Evolutionary conservation across 257 asterid species (phyloP), one percentile per base, ranked within the genome.

Genomic region (Capsicum pubescens): DNA sequence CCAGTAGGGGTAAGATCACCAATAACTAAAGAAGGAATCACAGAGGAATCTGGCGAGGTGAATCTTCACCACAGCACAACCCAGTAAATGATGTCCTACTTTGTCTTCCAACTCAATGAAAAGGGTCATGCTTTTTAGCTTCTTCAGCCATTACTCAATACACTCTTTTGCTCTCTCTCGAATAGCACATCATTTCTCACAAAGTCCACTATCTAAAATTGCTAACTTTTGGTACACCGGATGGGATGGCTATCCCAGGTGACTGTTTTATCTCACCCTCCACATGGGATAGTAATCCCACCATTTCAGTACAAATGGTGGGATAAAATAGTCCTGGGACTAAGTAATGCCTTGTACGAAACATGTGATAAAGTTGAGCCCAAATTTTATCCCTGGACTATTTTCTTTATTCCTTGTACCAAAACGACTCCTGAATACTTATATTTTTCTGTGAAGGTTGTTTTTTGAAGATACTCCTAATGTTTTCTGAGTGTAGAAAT

Each of bases 1-100:
- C 72, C 48, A 35, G 35, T 35, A 32, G 72, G 72, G 72, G 46
- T 66, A 66, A 66, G n/a, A 13, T 66, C 72, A 35, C 72, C 72
- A 66, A 66, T 66, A 66, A 32, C 48, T 66, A 32, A 66, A 7
- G 72, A 66, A 66, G 2, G 6, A 66, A 66, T 32, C 2, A 46
- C 72, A 66, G 19, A 66, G 35, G 48, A 66, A 35, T 66, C 72
- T 12, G 72, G 48, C 10, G 11, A 66, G 72, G 72, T 66, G 72
- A 66, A 66, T 66, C 72, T 32, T 35, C 48, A 3, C 35, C 72
- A 66, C 48, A 6, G 19, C n/a, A 14, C 72, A 66, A 6, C 72
- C 17, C 39, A 64, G 17, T 26, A 64, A 64, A 64, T 61, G 42
- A 21, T 59, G 32, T 15, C 19, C 3, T 59, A 17, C 32, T 59